Evolutionary conservation across 306 rosid species (phyloP).

Genomic region (Cicer judaicum): DNA sequence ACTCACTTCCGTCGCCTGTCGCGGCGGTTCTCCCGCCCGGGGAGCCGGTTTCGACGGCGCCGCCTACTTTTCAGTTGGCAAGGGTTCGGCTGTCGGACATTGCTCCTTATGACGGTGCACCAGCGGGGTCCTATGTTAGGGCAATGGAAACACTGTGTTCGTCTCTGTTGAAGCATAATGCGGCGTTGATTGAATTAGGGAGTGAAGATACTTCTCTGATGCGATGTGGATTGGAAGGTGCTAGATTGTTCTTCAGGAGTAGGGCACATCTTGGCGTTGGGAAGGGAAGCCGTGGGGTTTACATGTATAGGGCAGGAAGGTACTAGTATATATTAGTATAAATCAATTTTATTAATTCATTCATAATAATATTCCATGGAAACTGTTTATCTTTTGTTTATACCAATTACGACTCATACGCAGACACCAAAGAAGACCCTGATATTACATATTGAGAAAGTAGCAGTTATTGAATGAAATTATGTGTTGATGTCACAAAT

Average conservation of each 20-base stretch:
- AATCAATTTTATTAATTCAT: not conserved
- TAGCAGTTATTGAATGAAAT: too few relatives aligned
- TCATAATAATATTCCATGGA: not conserved
- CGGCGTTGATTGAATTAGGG: conserved; percentile 80
- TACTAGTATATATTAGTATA: conserved; percentile 26
- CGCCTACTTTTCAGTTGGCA: conserved; percentile 50
- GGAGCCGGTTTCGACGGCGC: conserved; percentile 51
- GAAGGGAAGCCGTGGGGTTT: conserved; percentile 79
- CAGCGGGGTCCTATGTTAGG: conserved; percentile 60
- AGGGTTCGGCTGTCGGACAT: conserved; percentile 87
- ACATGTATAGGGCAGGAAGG: conserved; percentile 97
- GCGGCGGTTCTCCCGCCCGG: conserved; percentile 54
- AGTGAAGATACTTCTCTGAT: conserved; percentile 69
- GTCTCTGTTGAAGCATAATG: conserved; percentile 86
- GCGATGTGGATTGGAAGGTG: conserved; percentile 88
- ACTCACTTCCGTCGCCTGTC: conserved; percentile 50
- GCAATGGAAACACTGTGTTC: conserved; percentile 75
- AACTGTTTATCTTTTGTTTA: not conserved
- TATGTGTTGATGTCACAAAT: too few relatives aligned
- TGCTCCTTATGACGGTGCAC: conserved; percentile 76
- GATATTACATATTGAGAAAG: too few relatives aligned
- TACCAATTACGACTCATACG: too few relatives aligned
- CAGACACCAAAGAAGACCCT: too few relatives aligned
- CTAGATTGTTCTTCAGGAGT: conserved; percentile 77
- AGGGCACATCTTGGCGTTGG: conserved; percentile 67